phyloP scores from a whole-genome alignment of 2,329 filamentous ascomycete genomes.

The Teratosphaeriaceae sp. region DNA sequence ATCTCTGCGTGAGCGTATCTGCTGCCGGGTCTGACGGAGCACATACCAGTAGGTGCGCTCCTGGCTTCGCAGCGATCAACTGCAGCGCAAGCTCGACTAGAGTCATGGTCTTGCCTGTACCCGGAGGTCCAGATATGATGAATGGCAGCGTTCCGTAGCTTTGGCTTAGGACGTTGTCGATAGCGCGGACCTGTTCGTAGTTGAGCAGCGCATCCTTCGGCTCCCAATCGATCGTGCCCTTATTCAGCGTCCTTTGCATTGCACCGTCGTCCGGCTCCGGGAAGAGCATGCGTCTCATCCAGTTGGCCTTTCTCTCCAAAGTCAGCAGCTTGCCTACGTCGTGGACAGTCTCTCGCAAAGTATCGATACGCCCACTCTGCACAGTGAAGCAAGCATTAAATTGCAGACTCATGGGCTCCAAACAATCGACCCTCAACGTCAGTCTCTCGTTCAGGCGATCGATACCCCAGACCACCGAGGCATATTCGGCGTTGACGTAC shows the following conservation, averaged over 20 bases:
- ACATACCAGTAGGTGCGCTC: constrained; percentile 17
- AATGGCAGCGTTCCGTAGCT: constrained; percentile 42
- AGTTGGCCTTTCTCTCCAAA: constrained; percentile 11
- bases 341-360: constrained; percentile 9
- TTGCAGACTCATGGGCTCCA: constrained; percentile 9
- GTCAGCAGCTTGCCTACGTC: constrained; percentile 7
- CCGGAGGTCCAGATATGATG: constrained; percentile 44
- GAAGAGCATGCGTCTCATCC: constrained; percentile 39
- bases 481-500: constrained; percentile 10
- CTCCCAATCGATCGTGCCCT: constrained; percentile 26
- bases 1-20: constrained; percentile 18
- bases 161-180: constrained; percentile 34
- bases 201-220: constrained; percentile 39
- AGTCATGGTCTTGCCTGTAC: constrained; percentile 49
- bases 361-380: constrained; percentile 12
- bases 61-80: constrained; percentile 8
- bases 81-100: constrained; percentile 39
- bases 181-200: constrained; percentile 43
- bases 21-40: constrained; percentile 23
- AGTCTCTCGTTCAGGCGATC: constrained; percentile 17
- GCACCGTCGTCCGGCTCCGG: constrained; percentile 32
- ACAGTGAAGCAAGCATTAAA: constrained; percentile 19
- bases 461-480: constrained; percentile 19
- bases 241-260: constrained; percentile 34
- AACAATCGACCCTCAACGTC: constrained; percentile 13